A percentile compares a stretch with the other conserved stretches of the same genome.
Evolutionary conservation across 768 basidiomycete genomes (phyloP).

Genomic region (Leucocoprinus birnbaumii): DNA sequence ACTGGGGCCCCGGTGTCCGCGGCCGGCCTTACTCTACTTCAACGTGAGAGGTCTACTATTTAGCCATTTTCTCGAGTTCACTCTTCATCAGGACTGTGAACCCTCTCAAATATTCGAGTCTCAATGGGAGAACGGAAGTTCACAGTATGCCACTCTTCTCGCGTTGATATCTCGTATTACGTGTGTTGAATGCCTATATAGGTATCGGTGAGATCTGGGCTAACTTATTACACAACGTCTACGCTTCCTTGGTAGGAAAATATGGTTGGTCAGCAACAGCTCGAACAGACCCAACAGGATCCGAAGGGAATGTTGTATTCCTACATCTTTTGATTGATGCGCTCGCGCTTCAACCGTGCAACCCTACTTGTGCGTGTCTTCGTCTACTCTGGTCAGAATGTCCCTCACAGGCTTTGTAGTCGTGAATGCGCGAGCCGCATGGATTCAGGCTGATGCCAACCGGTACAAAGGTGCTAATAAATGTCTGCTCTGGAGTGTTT

Average conservation of each 20-base stretch:
- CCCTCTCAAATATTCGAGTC: slow-evolving; percentile 9
- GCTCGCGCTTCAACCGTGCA: slow-evolving; percentile 41
- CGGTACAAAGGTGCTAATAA: slow-evolving; percentile 22
- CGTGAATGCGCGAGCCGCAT: slow-evolving; percentile 18
- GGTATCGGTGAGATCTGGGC: slow-evolving; percentile 54
- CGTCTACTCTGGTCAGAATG: background rate
- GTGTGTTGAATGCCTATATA: background rate
- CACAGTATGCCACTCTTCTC: background rate
- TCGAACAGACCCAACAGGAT: slow-evolving; percentile 32
- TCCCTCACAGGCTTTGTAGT: slow-evolving; percentile 11
- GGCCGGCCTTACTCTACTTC: slow-evolving; percentile 47
- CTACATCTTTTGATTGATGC: slow-evolving; percentile 47
- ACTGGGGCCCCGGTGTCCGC: slow-evolving; percentile 45
- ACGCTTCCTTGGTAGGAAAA: slow-evolving; percentile 30
- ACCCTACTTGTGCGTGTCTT: slow-evolving; percentile 39
- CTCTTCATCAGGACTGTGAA: background rate
- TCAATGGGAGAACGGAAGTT: slow-evolving; percentile 2
- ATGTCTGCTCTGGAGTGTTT: slow-evolving; percentile 24
- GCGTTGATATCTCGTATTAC: background rate
- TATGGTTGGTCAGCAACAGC: slow-evolving; percentile 33
- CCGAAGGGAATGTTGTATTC: slow-evolving; percentile 44
- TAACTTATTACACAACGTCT: slow-evolving; percentile 39
- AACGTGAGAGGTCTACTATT: slow-evolving; percentile 21
- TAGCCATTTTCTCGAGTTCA: too few species aligned
- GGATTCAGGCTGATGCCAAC: slow-evolving; percentile 22